These are phyloP conservation scores for Macrolepiota albuminosa DNA, from an alignment of 768 basidiomycete species.

Conservation along the genomic window DNA sequence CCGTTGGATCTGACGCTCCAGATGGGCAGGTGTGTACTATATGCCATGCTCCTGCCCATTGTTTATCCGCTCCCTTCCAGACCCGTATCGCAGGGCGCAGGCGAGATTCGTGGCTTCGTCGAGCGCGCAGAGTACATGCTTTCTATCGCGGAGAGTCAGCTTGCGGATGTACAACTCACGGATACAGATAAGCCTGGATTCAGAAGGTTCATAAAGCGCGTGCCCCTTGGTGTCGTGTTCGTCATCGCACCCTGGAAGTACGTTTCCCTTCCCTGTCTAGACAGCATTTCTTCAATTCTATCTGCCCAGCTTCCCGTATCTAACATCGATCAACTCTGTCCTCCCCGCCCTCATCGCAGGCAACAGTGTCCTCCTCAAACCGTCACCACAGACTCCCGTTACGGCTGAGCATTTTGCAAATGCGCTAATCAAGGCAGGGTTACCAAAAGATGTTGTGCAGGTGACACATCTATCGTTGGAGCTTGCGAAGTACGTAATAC, in stretches of 20 bases:
- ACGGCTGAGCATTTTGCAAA: slow-evolving; percentile 75
- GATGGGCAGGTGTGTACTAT: slow-evolving; percentile 76
- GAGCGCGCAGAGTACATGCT: slow-evolving; percentile 84
- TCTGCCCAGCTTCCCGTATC: slow-evolving; percentile 74
- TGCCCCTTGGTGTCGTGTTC: slow-evolving; percentile 82
- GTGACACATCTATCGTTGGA: slow-evolving; percentile 69
- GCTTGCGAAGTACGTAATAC: slow-evolving; percentile 55
- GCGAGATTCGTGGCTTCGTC: slow-evolving; percentile 78
- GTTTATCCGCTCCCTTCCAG: slow-evolving; percentile 29
- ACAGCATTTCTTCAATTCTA: not conserved
- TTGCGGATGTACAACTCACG: slow-evolving; percentile 69
- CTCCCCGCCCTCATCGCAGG: slow-evolving; percentile 89
- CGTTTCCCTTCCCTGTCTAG: slow-evolving; percentile 21
- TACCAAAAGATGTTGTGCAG: slow-evolving; percentile 71
- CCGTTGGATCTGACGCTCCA: slow-evolving; percentile 76
- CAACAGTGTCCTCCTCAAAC: slow-evolving; percentile 89
- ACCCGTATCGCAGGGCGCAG: slow-evolving; percentile 71
- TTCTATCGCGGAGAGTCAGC: slow-evolving; percentile 68
- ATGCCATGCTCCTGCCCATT: not conserved
- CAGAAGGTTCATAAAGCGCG: slow-evolving; percentile 76
- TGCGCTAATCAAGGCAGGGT: slow-evolving; percentile 70
- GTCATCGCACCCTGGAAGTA: slow-evolving; percentile 94
- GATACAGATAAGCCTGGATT: slow-evolving; percentile 83
- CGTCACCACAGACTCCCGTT: slow-evolving; percentile 93
- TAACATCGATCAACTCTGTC: slow-evolving; percentile 87